phyloP scores from a whole-genome alignment of 768 basidiomycete genomes.

The Lactarius evosmus region DNA sequence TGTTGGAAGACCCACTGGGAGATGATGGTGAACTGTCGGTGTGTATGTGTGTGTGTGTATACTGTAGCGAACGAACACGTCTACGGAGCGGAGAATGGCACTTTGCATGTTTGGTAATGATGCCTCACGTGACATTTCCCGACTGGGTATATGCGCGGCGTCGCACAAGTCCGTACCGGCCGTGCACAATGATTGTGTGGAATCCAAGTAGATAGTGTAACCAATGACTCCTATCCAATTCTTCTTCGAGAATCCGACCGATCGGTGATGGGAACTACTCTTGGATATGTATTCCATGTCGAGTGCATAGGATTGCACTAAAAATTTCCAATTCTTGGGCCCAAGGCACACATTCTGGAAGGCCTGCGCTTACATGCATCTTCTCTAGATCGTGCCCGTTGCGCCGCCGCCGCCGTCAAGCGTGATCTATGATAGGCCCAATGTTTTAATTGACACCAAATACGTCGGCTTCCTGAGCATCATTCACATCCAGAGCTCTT shows the following conservation, averaged over 20 bases:
- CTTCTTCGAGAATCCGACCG: constrained; percentile 20
- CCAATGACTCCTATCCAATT: constrained; percentile 17
- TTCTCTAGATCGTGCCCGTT: constrained; percentile 1
- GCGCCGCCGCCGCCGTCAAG: not conserved
- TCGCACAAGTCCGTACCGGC: constrained; percentile 2
- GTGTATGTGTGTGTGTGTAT: not conserved
- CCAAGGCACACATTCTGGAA: constrained; percentile 6
- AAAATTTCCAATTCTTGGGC: not conserved
- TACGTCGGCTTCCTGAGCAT: not conserved
- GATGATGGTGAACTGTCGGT: constrained; percentile 10
- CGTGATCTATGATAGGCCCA: not conserved
- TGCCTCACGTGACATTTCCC: constrained; percentile 20
- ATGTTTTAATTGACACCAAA: not conserved
- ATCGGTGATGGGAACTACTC: constrained; percentile 22
- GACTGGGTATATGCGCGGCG: constrained; percentile 1
- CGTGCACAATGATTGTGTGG: not conserved
- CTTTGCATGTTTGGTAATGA: not conserved
- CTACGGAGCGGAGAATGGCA: not conserved
- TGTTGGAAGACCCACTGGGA: constrained; percentile 21
- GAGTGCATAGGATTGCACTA: constrained; percentile 1
- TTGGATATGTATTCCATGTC: constrained; percentile 2
- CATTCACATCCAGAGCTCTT: not conserved
- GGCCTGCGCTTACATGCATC: not conserved
- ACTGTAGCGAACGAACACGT: not conserved
- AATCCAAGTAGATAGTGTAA: not conserved